Evolutionary conservation across 1,284 basidiomycete genomes (phyloP).

Genomic region (Trametes polyzona): DNA sequence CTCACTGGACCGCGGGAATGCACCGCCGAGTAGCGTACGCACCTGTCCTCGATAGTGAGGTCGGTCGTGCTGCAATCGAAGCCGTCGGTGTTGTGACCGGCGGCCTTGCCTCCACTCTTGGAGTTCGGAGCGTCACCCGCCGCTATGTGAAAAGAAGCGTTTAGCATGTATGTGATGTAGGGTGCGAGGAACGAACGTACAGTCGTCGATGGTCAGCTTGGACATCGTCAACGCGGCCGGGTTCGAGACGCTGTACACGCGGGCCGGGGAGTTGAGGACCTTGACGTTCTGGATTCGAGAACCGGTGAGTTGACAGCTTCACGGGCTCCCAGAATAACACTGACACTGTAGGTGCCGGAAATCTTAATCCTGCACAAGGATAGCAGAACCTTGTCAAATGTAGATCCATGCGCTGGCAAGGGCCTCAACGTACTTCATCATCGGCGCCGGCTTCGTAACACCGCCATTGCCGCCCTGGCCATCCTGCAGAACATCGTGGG

Average conservation of each 20-base stretch:
- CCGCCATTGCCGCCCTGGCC: constrained; percentile 44
- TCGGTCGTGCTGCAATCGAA: constrained; percentile 52
- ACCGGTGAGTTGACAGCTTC: not conserved
- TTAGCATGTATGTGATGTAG: not conserved
- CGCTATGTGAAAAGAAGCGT: constrained; percentile 24
- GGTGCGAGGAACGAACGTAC: constrained; percentile 24
- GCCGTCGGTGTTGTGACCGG: constrained; percentile 54
- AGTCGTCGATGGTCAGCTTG: constrained; percentile 42
- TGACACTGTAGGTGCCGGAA: constrained; percentile 51
- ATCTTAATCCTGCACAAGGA: constrained; percentile 49
- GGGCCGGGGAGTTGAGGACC: constrained; percentile 44
- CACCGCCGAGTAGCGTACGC: not conserved
- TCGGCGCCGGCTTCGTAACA: constrained; percentile 42
- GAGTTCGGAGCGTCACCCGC: constrained; percentile 47
- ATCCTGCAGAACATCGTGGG: constrained; percentile 30
- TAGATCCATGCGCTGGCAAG: not conserved
- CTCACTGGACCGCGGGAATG: not conserved
- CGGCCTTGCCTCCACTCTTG: constrained; percentile 43
- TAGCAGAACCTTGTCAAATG: constrained; percentile 3
- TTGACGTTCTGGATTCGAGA: constrained; percentile 36
- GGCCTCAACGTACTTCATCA: constrained; percentile 37
- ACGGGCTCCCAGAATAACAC: constrained; percentile 8
- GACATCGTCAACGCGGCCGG: constrained; percentile 36
- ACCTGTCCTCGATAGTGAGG: constrained; percentile 47
- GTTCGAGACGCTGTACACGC: constrained; percentile 40